Evolutionary conservation across 1,284 basidiomycete genomes (phyloP).

Genomic region (Ganoderma lucidum): DNA sequence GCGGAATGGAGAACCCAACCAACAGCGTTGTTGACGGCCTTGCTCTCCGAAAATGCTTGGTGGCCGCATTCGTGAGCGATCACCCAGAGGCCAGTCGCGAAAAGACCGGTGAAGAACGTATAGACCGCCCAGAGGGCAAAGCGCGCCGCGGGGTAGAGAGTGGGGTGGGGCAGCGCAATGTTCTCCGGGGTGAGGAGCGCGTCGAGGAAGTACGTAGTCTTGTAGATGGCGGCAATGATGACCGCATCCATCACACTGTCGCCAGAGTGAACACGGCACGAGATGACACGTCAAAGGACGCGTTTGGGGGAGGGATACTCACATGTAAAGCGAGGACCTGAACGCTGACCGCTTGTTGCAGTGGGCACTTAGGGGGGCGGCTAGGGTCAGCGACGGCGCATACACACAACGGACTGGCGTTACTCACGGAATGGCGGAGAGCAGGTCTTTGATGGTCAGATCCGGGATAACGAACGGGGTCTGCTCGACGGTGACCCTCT

Average conservation of each 20-base stretch:
- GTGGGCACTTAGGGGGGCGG: conserved; percentile 65
- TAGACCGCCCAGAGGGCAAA: conserved; percentile 87
- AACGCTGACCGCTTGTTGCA: conserved; percentile 94
- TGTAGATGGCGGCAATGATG: conserved; percentile 77
- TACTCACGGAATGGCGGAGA: conserved; percentile 88
- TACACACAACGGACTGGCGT: neutral
- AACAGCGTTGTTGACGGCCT: conserved; percentile 91
- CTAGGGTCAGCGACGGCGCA: conserved; percentile 1
- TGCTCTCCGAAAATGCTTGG: conserved; percentile 97
- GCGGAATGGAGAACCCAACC: conserved; percentile 95
- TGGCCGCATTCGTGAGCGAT: conserved; percentile 94
- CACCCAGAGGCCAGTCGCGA: conserved; percentile 95
- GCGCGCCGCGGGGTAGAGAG: conserved; percentile 69
- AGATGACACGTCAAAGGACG: conserved; percentile 25
- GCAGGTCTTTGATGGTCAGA: conserved; percentile 86
- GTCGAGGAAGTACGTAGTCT: conserved; percentile 76
- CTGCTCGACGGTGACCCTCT: conserved; percentile 58
- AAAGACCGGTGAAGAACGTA: conserved; percentile 85
- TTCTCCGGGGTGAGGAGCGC: conserved; percentile 62
- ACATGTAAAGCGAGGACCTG: conserved; percentile 88
- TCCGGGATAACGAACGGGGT: conserved; percentile 78
- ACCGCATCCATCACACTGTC: conserved; percentile 77
- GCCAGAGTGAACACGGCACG: conserved; percentile 25
- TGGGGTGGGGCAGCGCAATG: conserved; percentile 67
- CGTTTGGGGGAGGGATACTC: conserved; percentile 36